Conservation (phyloP, 2,329 filamentous ascomycete genomes). For the Diplodia seriata region DNA sequence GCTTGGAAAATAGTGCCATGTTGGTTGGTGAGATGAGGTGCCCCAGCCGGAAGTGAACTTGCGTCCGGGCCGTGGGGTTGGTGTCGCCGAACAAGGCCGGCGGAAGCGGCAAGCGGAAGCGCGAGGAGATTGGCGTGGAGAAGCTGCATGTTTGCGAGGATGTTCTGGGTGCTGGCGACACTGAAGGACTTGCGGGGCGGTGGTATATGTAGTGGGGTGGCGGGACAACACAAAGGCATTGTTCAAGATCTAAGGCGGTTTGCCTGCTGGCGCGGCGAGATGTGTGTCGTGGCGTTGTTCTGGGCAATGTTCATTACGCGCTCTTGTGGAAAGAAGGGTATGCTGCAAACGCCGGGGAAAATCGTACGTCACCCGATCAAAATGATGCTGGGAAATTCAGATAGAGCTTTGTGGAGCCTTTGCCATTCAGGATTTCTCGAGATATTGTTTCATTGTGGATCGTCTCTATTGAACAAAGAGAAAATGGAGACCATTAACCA, state of each 20-base stretch:
- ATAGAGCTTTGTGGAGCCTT: no score
- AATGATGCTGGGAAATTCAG: no score
- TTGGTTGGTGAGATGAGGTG: neutral
- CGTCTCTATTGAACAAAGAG: no score
- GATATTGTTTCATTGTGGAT: no score
- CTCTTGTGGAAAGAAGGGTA: neutral
- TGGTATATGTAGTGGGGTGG: neutral
- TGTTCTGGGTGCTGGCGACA: neutral
- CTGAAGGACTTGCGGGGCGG: neutral
- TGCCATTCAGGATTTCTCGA: no score
- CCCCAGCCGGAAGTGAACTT: neutral
- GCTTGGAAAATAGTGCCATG: neutral
- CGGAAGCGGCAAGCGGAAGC: neutral
- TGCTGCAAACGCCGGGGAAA: neutral
- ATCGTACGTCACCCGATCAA: neutral
- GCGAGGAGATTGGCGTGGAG: neutral
- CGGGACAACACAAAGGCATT: neutral
- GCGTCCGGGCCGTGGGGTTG: neutral
- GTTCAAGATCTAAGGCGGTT: neutral
- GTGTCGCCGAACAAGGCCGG: neutral
- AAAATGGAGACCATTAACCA: no score
- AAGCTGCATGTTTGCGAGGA: neutral
- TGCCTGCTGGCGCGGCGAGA: neutral
- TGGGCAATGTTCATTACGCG: neutral
- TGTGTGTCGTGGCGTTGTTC: neutral